Conservation (phyloP, 306 rosid species). For the Pyrus bretschneideri region DNA sequence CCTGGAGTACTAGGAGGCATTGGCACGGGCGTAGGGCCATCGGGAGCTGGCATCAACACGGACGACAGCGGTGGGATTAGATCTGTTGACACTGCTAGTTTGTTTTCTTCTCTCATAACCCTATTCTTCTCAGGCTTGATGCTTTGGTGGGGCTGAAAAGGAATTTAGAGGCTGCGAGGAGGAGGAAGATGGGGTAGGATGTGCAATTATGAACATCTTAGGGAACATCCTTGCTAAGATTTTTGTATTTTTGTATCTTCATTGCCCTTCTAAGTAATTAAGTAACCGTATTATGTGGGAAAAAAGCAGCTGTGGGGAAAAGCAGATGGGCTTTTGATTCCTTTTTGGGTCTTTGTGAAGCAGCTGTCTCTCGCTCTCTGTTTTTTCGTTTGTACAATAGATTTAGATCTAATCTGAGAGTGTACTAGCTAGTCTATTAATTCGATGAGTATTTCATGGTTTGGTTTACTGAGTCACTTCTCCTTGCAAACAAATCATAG, state of each 20-base stretch:
- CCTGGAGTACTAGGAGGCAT: conserved; percentile 76
- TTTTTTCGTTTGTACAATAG: conserved; percentile 13
- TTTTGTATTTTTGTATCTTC: conserved; percentile 16
- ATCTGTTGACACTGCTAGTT: conserved; percentile 6
- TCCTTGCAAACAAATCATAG: not conserved
- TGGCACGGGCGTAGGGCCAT: conserved; percentile 60
- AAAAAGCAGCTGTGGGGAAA: conserved; percentile 6
- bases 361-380: not conserved
- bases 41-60: conserved; percentile 55
- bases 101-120: conserved; percentile 15
- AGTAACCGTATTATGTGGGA: not conserved
- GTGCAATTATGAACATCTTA: not conserved
- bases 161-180: not conserved
- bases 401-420: conserved; percentile 24
- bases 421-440: conserved; percentile 12
- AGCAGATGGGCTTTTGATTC: conserved; percentile 33
- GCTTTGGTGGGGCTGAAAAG: conserved; percentile 51
- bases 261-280: conserved; percentile 12
- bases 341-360: conserved; percentile 23
- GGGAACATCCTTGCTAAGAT: conserved; percentile 25
- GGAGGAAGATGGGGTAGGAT: conserved; percentile 17
- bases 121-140: conserved; percentile 39
- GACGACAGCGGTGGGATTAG: conserved; percentile 59
- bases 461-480: not conserved
- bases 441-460: conserved; percentile 2